phyloP scores from a whole-genome alignment of 805 yeast species.

The Zygotorulaspora florentina region DNA sequence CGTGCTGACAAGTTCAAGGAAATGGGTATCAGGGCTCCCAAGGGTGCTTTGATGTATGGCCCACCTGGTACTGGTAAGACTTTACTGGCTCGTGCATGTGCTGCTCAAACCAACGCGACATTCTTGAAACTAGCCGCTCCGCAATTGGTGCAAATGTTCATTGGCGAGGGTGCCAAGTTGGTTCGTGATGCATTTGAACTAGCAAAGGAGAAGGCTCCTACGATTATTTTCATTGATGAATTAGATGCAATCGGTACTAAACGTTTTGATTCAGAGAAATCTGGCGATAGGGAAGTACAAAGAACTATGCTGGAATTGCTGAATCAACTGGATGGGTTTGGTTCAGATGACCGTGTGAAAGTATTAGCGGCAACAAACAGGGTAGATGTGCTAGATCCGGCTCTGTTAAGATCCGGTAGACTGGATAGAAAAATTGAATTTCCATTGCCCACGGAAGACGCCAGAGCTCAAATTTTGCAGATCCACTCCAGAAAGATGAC shows the following conservation, averaged over 20 bases:
- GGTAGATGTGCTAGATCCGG: slow-evolving; percentile 98
- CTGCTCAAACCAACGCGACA: slow-evolving; percentile 97
- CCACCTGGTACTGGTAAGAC: slow-evolving; percentile 99
- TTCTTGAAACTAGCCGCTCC: slow-evolving; percentile 96
- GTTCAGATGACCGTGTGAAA: slow-evolving; percentile 94
- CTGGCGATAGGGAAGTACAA: slow-evolving; percentile 98
- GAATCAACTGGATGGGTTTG: slow-evolving; percentile 97
- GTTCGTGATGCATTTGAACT: slow-evolving; percentile 96
- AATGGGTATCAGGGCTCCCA: slow-evolving; percentile 95
- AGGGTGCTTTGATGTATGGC: slow-evolving; percentile 97
- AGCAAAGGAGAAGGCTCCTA: slow-evolving; percentile 97
- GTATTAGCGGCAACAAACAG: slow-evolving; percentile 98
- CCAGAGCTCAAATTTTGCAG: slow-evolving; percentile 93
- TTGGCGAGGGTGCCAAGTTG: slow-evolving; percentile 98
- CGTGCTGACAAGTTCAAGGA: slow-evolving; percentile 94
- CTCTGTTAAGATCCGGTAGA: slow-evolving; percentile 93
- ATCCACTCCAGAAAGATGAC: slow-evolving; percentile 97
- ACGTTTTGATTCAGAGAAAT: slow-evolving; percentile 94
- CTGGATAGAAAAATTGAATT: slow-evolving; percentile 96
- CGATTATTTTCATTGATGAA: slow-evolving; percentile 96
- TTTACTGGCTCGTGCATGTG: slow-evolving; percentile 94
- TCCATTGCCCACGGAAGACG: slow-evolving; percentile 96
- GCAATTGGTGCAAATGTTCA: slow-evolving; percentile 95
- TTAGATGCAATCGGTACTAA: slow-evolving; percentile 98
- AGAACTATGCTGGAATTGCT: slow-evolving; percentile 98